A percentile compares a stretch with the other conserved stretches of the same genome.
phyloP scores from a whole-genome alignment of 768 basidiomycete species.

The Chlorophyllum brunneum region DNA sequence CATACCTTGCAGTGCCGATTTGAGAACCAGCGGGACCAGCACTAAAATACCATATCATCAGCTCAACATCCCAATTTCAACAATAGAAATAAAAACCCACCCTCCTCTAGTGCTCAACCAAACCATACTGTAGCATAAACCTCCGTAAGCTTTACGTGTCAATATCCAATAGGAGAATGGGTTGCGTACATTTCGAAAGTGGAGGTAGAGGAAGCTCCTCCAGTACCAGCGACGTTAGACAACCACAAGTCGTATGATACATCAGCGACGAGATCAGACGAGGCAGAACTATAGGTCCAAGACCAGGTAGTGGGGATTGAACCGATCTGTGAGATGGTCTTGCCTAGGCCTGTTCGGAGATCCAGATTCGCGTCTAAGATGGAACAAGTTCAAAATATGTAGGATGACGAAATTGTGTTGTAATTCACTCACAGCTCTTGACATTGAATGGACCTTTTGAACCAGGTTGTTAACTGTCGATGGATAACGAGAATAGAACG shows the following conservation, averaged over 20 bases:
- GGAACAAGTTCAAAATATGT: too few relatives aligned
- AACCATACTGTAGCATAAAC: conserved; percentile 24
- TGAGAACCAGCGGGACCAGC: conserved; percentile 30
- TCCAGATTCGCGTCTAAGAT: conserved; percentile 31
- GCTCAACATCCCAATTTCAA: too few relatives aligned
- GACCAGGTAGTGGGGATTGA: conserved; percentile 31
- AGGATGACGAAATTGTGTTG: background rate
- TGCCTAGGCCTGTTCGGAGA: conserved; percentile 24
- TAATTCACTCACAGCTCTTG: conserved; percentile 27
- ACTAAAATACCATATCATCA: conserved; percentile 9
- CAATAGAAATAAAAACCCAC: conserved; percentile 15
- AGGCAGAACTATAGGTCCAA: conserved; percentile 28
- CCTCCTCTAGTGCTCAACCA: conserved; percentile 32
- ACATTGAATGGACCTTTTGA: conserved; percentile 17
- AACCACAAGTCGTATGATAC: conserved; percentile 34
- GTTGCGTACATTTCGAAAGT: conserved; percentile 27
- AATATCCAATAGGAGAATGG: background rate
- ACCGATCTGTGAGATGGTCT: conserved; percentile 23
- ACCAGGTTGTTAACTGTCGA: background rate
- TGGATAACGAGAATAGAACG: background rate
- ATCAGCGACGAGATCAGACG: conserved; percentile 29
- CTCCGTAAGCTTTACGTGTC: too few relatives aligned
- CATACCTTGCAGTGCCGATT: conserved; percentile 26
- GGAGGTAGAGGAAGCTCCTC: conserved; percentile 25
- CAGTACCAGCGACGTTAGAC: conserved; percentile 21